A percentile compares a stretch with the other conserved stretches of the same genome.
phyloP scores from a whole-genome alignment of 2,329 filamentous ascomycete genomes.

The Colletotrichum sp. region DNA sequence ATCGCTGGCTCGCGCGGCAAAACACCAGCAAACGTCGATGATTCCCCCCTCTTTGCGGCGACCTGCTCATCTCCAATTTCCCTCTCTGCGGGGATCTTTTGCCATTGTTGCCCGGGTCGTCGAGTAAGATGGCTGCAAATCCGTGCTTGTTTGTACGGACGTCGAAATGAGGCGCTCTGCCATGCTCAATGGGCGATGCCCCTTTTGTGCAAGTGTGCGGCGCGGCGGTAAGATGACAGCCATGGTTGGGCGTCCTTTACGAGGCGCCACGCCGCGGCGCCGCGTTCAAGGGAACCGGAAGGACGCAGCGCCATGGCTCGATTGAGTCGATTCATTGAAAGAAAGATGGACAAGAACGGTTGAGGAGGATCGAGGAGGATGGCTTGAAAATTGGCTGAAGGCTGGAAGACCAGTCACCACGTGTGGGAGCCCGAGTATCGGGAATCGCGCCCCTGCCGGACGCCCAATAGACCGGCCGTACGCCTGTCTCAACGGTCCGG shows the following conservation, averaged over 20 bases:
- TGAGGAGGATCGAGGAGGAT: not conserved
- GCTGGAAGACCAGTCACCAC: not conserved
- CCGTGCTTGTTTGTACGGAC: not conserved
- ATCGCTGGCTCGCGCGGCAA: not conserved
- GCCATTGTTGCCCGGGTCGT: not conserved
- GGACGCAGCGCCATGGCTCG: not conserved
- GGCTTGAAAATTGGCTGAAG: not conserved
- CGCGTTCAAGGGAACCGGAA: not conserved
- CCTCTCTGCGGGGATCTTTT: not conserved
- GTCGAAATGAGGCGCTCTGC: not conserved
- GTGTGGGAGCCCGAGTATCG: not conserved
- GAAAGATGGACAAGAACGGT: not conserved
- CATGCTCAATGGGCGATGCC: not conserved
- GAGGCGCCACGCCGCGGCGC: not conserved
- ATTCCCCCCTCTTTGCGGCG: not conserved
- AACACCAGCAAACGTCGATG: not conserved
- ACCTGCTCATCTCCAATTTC: not conserved
- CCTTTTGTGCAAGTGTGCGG: not conserved
- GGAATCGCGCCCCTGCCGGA: slow-evolving; percentile 3
- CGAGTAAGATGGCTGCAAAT: not conserved
- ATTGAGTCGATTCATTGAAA: not conserved
- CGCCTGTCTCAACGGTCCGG: not conserved
- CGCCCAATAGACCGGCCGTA: not conserved
- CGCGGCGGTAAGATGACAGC: not conserved
- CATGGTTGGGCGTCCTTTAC: not conserved